These are phyloP conservation scores for Quercus aquifolioides DNA, from an alignment of 306 rosid species.

Conservation along the genomic window DNA sequence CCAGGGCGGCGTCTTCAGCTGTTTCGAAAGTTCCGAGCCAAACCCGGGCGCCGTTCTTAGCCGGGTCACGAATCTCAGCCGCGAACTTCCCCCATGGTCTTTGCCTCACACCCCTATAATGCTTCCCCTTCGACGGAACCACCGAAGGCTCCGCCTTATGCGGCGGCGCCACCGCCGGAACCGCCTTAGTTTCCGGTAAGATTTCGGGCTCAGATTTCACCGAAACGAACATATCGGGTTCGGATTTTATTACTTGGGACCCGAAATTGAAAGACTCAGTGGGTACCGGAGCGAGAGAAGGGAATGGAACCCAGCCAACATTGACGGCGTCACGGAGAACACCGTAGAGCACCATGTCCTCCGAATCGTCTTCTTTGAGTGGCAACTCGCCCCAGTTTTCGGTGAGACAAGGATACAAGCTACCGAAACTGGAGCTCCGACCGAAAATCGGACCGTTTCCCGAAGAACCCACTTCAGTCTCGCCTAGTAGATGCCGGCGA, in stretches of 20 bases:
- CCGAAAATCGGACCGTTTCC: conserved; percentile 32
- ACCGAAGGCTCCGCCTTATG: conserved; percentile 18
- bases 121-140: conserved; percentile 68
- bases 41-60: conserved; percentile 86
- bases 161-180: not conserved
- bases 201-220: conserved; percentile 42
- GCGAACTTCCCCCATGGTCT: conserved; percentile 99
- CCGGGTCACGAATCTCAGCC: conserved; percentile 95
- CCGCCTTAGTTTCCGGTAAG: not conserved
- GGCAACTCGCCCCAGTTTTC: conserved; percentile 85
- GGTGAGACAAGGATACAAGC: conserved; percentile 59
- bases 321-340: conserved; percentile 69
- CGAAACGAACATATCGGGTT: conserved; percentile 28
- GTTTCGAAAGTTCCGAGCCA: conserved; percentile 96
- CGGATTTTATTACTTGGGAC: conserved; percentile 37
- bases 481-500: conserved; percentile 69
- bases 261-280: conserved; percentile 23
- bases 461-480: conserved; percentile 27
- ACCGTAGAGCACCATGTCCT: conserved; percentile 79
- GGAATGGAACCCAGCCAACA: conserved; percentile 82
- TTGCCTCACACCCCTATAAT: conserved; percentile 83
- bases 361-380: conserved; percentile 67
- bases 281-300: conserved; percentile 38
- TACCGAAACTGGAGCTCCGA: conserved; percentile 61
- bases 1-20: conserved; percentile 93